phyloP scores from a whole-genome alignment of 495 filamentous ascomycete species.

The Neurospora sp. region DNA sequence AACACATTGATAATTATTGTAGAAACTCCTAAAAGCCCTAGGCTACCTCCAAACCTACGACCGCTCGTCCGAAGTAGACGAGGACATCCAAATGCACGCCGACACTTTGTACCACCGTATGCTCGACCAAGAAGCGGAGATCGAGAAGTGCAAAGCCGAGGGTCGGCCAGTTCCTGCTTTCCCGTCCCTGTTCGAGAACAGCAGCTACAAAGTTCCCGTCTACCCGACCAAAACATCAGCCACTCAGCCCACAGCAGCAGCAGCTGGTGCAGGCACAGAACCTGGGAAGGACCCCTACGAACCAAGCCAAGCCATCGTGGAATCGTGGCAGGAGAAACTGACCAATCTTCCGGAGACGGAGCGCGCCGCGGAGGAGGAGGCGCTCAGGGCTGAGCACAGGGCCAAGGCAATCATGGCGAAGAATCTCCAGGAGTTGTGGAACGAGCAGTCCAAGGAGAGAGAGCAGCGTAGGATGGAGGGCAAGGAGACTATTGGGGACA shows the following conservation, averaged over 20 bases:
- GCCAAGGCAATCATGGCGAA: constrained; percentile 45
- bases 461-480: constrained; percentile 50
- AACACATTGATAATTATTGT: neutral
- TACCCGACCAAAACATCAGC: constrained; percentile 14
- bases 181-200: constrained; percentile 31
- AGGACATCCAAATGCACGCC: constrained; percentile 91
- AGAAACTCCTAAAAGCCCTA: constrained; percentile 81
- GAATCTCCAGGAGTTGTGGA: constrained; percentile 43
- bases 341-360: constrained; percentile 52
- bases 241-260: neutral
- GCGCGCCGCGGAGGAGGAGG: constrained; percentile 54
- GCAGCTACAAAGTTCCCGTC: constrained; percentile 8
- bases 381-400: constrained; percentile 49
- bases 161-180: constrained; percentile 43
- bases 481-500: constrained; percentile 42
- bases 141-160: constrained; percentile 56
- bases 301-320: constrained; percentile 24
- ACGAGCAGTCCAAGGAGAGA: constrained; percentile 47
- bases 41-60: constrained; percentile 69
- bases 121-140: constrained; percentile 61
- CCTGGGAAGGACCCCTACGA: constrained; percentile 10
- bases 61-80: constrained; percentile 59
- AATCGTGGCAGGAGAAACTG: constrained; percentile 42
- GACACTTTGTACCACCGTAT: constrained; percentile 81
- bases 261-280: neutral